A percentile compares a stretch with the other conserved stretches of the same genome.
Evolutionary conservation across 148 eudicot species (phyloP).

Genomic region (Salicornia ramosissima): DNA sequence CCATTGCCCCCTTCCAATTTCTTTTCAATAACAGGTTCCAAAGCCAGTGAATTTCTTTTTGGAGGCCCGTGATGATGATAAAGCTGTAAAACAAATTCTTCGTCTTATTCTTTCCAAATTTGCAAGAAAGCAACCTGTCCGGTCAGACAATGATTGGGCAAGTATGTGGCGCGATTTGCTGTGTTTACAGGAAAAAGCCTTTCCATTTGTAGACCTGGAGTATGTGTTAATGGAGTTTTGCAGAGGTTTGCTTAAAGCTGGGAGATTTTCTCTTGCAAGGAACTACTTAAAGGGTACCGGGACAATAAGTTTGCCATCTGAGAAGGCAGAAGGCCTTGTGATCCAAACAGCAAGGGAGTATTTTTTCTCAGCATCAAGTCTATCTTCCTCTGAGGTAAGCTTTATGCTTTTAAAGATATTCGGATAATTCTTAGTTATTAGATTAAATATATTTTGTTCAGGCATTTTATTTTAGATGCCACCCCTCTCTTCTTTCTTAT

Average conservation of each 20-base stretch:
- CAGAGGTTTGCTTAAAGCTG: constrained; percentile 94
- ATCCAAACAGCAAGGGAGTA: constrained; percentile 94
- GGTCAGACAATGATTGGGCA: constrained; percentile 89
- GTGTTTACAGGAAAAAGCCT: constrained; percentile 84
- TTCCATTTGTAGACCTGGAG: constrained; percentile 78
- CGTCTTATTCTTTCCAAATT: constrained; percentile 93
- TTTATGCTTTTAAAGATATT: not conserved
- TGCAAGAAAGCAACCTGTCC: constrained; percentile 71
- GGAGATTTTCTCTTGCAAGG: constrained; percentile 93
- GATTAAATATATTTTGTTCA: too few relatives aligned
- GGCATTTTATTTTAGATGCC: too few relatives aligned
- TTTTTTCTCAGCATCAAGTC: constrained; percentile 94
- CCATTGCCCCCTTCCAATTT: not conserved
- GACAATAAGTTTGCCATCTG: constrained; percentile 69
- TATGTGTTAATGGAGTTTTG: constrained; percentile 86
- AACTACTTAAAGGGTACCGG: constrained; percentile 82
- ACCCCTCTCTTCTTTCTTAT: too few relatives aligned
- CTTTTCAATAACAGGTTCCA: constrained; percentile 62
- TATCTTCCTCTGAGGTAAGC: constrained; percentile 74
- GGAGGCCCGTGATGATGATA: constrained; percentile 66
- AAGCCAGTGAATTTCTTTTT: constrained; percentile 73
- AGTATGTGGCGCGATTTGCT: constrained; percentile 91
- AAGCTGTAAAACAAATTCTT: constrained; percentile 87
- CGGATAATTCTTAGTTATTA: not conserved
- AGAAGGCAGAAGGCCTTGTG: constrained; percentile 89